Conservation (phyloP, 2,329 filamentous ascomycete species). For the Rachicladosporium sp. region DNA sequence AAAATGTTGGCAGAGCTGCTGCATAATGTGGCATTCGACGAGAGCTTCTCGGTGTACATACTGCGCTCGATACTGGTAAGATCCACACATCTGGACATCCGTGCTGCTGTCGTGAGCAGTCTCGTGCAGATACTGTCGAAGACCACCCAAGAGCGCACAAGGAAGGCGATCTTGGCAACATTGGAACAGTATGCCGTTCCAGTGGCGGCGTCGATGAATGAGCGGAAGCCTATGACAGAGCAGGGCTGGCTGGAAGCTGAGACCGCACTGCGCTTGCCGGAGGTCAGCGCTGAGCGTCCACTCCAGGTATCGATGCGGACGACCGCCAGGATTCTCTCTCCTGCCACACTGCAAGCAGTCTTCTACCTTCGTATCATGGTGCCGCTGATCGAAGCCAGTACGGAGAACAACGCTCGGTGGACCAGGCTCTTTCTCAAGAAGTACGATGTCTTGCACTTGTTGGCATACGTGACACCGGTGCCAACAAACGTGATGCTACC, state of each 20-base stretch:
- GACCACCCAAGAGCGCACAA: conserved; percentile 6
- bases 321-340: no score
- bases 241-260: conserved; percentile 22
- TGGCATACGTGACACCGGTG: no score
- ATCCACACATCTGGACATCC: conserved; percentile 27
- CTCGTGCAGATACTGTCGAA: conserved; percentile 20
- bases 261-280: not conserved
- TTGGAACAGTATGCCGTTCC: conserved; percentile 22
- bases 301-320: no score
- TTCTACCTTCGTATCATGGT: no score
- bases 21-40: conserved; percentile 20
- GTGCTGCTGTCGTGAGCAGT: conserved; percentile 22
- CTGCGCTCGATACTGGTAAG: conserved; percentile 20
- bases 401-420: no score
- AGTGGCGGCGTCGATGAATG: conserved; percentile 24
- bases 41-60: conserved; percentile 18
- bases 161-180: conserved; percentile 11
- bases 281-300: no score
- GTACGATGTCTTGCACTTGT: no score
- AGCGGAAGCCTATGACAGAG: conserved; percentile 20
- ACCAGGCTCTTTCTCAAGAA: no score
- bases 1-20: conserved; percentile 31
- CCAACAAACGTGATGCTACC: no score
- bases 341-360: no score
- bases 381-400: no score